Conservation (phyloP, 2,329 filamentous ascomycete species). For the Trichophyton simii region DNA sequence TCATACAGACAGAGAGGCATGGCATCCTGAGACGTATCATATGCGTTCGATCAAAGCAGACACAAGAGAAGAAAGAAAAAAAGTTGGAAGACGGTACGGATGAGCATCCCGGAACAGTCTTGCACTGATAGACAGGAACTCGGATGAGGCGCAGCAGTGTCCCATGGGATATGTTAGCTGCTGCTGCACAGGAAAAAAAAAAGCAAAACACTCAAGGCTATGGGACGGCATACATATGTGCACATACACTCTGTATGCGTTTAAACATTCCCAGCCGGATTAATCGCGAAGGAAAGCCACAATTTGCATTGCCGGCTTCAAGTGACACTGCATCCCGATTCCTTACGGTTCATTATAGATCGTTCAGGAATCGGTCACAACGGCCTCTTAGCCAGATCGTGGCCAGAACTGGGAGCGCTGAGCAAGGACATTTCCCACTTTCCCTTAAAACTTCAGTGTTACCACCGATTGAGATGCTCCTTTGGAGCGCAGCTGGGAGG, state of each 20-base stretch:
- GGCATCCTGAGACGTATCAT: not conserved
- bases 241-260: no score
- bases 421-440: not conserved
- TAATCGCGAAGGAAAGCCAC: not conserved
- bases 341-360: not conserved
- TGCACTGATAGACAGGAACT: not conserved
- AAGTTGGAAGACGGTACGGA: not conserved
- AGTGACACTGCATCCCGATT: not conserved
- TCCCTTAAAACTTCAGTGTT: not conserved
- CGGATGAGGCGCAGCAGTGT: not conserved
- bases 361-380: not conserved
- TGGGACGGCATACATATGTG: not conserved
- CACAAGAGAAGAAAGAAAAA: not conserved
- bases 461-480: not conserved
- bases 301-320: not conserved
- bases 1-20: not conserved
- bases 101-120: not conserved
- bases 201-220: not conserved
- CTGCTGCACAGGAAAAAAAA: not conserved
- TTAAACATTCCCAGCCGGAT: not conserved
- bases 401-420: not conserved
- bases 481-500: not conserved
- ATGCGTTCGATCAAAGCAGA: not conserved
- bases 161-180: not conserved
- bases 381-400: not conserved